Conservation (phyloP, 129 eudicot species). For the Flaveria ramosissima region DNA sequence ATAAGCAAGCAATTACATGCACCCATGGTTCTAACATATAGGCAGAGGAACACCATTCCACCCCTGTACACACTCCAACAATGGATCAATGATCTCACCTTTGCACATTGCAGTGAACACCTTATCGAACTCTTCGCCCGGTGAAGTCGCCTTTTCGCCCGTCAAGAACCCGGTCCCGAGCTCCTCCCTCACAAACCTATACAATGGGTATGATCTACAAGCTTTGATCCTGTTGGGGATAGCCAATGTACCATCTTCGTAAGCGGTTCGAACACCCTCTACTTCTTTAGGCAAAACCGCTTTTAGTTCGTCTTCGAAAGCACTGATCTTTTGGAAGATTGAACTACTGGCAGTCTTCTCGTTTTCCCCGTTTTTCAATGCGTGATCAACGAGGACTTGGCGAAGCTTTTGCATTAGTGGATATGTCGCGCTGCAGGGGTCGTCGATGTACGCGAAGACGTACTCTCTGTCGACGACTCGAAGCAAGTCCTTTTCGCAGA, state of each 20-base stretch:
- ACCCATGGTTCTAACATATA: slow-evolving; percentile 37
- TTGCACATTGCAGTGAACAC: slow-evolving; percentile 66
- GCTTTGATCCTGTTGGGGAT: slow-evolving; percentile 61
- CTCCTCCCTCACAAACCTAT: slow-evolving; percentile 63
- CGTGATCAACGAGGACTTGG: slow-evolving; percentile 71
- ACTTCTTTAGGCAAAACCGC: slow-evolving; percentile 62
- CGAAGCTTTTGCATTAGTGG: slow-evolving; percentile 77
- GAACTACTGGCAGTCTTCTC: slow-evolving; percentile 51
- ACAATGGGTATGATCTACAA: slow-evolving; percentile 68
- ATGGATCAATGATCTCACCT: slow-evolving; percentile 68
- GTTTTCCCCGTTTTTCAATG: slow-evolving; percentile 48
- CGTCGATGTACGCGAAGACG: slow-evolving; percentile 64
- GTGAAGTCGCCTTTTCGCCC: slow-evolving; percentile 60
- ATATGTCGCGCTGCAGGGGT: slow-evolving; percentile 57
- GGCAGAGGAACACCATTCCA: slow-evolving; percentile 84
- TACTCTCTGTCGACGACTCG: slow-evolving; percentile 65
- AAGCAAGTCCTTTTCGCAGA: slow-evolving; percentile 68
- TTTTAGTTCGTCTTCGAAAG: slow-evolving; percentile 61
- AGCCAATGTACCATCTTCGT: slow-evolving; percentile 51
- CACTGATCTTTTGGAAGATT: slow-evolving; percentile 66
- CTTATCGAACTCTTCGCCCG: slow-evolving; percentile 77
- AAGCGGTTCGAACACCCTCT: slow-evolving; percentile 46
- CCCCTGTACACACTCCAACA: slow-evolving; percentile 59
- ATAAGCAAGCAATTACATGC: neutral
- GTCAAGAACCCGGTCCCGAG: slow-evolving; percentile 52